Base-by-base conservation (phyloP, 1,284 basidiomycete genomes). In the Hypsizygus ulmarius region DNA sequence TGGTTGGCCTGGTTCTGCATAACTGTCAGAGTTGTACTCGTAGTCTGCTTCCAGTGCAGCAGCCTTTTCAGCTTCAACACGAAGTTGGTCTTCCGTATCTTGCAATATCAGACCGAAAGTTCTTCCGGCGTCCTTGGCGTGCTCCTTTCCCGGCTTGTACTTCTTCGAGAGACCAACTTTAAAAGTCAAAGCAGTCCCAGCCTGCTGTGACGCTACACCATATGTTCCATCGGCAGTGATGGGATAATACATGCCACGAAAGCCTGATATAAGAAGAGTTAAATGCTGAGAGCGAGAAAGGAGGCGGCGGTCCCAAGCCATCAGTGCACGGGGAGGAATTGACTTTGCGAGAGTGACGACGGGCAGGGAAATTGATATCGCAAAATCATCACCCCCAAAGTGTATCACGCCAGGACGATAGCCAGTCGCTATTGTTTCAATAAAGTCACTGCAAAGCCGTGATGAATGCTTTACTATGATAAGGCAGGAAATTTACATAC, bases 301-400 rank as follows among this genome's bases (percentile, higher is more conserved):
- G 3, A 83, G 68, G n/a, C 73, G 74, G 10, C 73, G 69, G 57
- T 82, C 81, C 81, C 81, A 84, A 21, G 81, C 80, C 64, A 80
- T 75, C 34, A 84, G 62, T 1, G 79, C 81, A 32, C 74, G 74
- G 4, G 79, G 69, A 10, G 77, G 70, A 15, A 81, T 77, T 39
- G 63, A 69, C 19, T 72, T 58, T 6, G 74, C 67, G n/a, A 82
- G 67, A 6, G 59, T 64, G 46, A 74, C 60, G 38, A 78, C 69
- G n/a, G 79, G 77, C 32, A 78, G 53, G 0, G 81, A 81, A 5
- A 82, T 67, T 2, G 78, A 77, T 11, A 83, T 56, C 18, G 72
- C 70, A 50, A 80, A 74, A 49, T 76, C 74, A 51, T 74, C 70
- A 29, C 59, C 62, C 14, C 69, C 68, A 35, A 75, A 70, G 27